Percentiles rank a stretch among this genome's conserved stretches.
Conservation (phyloP, 305 asterid genomes). For the Rubia tinctorum region DNA sequence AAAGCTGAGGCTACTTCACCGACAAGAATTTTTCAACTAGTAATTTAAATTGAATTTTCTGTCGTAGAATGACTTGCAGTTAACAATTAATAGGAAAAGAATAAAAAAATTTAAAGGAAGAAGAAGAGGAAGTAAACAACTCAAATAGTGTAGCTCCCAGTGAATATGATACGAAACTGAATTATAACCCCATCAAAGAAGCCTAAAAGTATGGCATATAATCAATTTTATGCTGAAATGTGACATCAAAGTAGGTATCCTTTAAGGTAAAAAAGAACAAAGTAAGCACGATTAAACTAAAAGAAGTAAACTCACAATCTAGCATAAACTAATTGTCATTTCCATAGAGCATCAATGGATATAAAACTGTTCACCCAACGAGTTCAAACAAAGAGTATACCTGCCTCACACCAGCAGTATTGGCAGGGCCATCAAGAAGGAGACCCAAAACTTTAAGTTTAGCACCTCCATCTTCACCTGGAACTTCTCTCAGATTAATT, state of each 20-base stretch:
- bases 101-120: neutral
- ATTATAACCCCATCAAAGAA: neutral
- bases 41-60: neutral
- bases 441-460: slow-evolving; percentile 90
- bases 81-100: neutral
- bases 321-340: neutral
- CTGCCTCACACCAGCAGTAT: slow-evolving; percentile 89
- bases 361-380: slow-evolving; percentile 11
- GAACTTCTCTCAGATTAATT: slow-evolving; percentile 86
- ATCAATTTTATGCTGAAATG: neutral
- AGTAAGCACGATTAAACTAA: neutral
- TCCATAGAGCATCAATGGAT: neutral
- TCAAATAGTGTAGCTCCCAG: neutral
- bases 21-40: neutral
- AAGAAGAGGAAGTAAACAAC: neutral
- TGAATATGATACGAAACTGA: neutral
- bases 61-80: neutral
- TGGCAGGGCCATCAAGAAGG: slow-evolving; percentile 94
- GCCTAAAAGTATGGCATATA: neutral
- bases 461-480: slow-evolving; percentile 63
- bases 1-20: neutral
- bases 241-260: neutral
- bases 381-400: slow-evolving; percentile 27
- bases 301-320: neutral
- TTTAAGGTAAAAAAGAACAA: neutral